Percentiles rank a stretch among this genome's conserved stretches.
phyloP scores from a whole-genome alignment of 192 early-diverging fungal species.

The Phycomyces blakesleeanus region DNA sequence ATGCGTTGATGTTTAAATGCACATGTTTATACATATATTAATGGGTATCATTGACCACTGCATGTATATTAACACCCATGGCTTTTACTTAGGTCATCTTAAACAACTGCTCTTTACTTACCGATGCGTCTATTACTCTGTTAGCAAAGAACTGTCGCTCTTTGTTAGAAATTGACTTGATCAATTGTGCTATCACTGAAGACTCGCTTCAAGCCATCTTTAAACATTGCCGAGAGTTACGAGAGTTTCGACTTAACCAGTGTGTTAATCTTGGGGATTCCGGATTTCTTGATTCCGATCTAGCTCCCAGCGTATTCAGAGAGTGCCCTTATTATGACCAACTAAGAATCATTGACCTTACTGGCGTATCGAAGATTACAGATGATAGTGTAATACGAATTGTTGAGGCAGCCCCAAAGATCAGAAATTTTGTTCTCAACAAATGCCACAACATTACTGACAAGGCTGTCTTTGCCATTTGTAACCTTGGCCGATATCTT shows the following conservation, averaged over 20 bases:
- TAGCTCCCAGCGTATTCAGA: constrained; percentile 2
- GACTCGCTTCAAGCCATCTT: constrained; percentile 41
- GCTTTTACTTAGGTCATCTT: constrained; percentile 48
- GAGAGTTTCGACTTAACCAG: constrained; percentile 47
- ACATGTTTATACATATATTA: background rate
- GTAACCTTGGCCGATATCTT: constrained; percentile 46
- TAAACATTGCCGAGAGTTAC: constrained; percentile 39
- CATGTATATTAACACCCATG: constrained; percentile 1
- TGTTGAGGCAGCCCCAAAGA: constrained; percentile 46
- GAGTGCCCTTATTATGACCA: constrained; percentile 39
- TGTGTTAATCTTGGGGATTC: constrained; percentile 32
- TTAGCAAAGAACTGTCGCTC: constrained; percentile 48
- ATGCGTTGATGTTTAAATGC: background rate
- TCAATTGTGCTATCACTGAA: constrained; percentile 50
- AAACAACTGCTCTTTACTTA: constrained; percentile 46
- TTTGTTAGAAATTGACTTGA: constrained; percentile 54
- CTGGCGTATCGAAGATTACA: constrained; percentile 40
- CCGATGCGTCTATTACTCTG: constrained; percentile 41
- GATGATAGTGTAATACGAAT: constrained; percentile 45
- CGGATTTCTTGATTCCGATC: constrained; percentile 32
- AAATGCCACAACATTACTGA: constrained; percentile 56
- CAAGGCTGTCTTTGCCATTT: constrained; percentile 42
- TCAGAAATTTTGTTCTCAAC: constrained; percentile 51
- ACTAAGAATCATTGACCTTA: constrained; percentile 52
- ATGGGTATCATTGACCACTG: background rate